Evolutionary conservation across 768 basidiomycete species (phyloP), one percentile per base, ranked within the genome.

Genomic region (Vararia minispora): DNA sequence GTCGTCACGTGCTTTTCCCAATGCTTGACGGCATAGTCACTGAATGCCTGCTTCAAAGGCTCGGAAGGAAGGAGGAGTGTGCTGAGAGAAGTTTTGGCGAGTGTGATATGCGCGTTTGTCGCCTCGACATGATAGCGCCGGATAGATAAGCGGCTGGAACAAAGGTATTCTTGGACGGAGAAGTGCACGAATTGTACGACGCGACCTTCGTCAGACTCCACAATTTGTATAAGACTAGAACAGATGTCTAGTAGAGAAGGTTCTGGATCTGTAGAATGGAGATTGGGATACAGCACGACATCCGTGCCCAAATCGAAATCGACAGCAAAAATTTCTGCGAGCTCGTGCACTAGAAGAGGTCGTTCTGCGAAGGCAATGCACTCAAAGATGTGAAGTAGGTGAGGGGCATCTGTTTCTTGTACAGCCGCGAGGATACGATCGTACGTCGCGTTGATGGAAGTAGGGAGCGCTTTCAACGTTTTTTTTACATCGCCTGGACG

Each of bases 101-200:
- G 13, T 13, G 27, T 20, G 6, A 17, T 10, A 26, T n/a, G n/a
- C 32, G 40, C 0, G 40, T 30, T 3, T 23, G n/a, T 16, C 37
- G n/a, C n/a, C n/a, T n/a, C n/a, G n/a, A n/a, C n/a, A n/a, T n/a
- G n/a, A n/a, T n/a, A n/a, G n/a, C n/a, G n/a, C n/a, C n/a, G n/a
- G n/a, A n/a, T n/a, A 3, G 31, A 6, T 6, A 34, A 14, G 2
- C 39, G 39, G 18, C 0, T 21, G 13, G 39, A 40, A 4, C 24
- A 26, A 18, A 33, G 22, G 31, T 18, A 26, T 17, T 33, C 30
- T 26, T 33, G 28, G 6, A 39, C 38, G 2, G 38, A 32, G 12
- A 39, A 39, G n/a, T 39, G 29, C 2, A 31, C 28, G 17, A 25
- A 39, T n/a, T 39, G 38, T 6, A 33, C 31, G 8, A 39, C 23